A percentile compares a stretch with the other conserved stretches of the same genome.
These are phyloP conservation scores for Paecilomyces niveus DNA, from an alignment of 2,329 filamentous ascomycete species.

Conservation along the genomic window DNA sequence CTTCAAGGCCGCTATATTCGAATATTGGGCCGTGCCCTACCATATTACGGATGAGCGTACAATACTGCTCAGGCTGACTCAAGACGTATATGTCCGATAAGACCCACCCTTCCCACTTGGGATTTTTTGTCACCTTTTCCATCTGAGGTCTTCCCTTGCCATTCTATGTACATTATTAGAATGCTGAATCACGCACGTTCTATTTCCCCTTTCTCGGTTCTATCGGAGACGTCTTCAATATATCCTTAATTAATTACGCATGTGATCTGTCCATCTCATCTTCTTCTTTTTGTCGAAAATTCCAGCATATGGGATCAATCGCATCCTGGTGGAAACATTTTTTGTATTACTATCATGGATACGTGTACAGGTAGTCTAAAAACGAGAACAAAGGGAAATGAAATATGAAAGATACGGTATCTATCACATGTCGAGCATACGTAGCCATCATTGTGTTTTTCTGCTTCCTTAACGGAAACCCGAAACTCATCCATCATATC, in stretches of 20 bases:
- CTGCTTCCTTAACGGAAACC: not conserved
- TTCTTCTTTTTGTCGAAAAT: not conserved
- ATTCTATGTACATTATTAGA: not conserved
- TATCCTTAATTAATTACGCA: not conserved
- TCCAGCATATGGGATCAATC: not conserved
- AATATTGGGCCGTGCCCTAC: not conserved
- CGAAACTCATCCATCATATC: not conserved
- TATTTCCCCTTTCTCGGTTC: not conserved
- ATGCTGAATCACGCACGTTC: not conserved
- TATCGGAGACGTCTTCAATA: not conserved
- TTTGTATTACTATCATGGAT: not conserved
- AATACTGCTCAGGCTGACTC: not conserved
- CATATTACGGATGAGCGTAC: not conserved
- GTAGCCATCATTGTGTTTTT: too few species aligned
- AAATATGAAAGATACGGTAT: not conserved
- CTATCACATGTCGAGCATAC: too few species aligned
- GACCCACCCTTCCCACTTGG: not conserved
- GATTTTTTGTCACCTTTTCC: not conserved
- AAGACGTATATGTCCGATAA: not conserved
- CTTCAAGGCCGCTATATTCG: not conserved
- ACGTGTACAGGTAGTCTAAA: not conserved
- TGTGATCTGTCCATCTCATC: not conserved
- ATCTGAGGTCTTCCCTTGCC: not conserved
- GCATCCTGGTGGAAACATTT: not conserved
- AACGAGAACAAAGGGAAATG: not conserved